Percentiles rank a stretch among this genome's conserved stretches.
Conservation (phyloP, 1,139 yeast species). For the Pichia terricola region DNA sequence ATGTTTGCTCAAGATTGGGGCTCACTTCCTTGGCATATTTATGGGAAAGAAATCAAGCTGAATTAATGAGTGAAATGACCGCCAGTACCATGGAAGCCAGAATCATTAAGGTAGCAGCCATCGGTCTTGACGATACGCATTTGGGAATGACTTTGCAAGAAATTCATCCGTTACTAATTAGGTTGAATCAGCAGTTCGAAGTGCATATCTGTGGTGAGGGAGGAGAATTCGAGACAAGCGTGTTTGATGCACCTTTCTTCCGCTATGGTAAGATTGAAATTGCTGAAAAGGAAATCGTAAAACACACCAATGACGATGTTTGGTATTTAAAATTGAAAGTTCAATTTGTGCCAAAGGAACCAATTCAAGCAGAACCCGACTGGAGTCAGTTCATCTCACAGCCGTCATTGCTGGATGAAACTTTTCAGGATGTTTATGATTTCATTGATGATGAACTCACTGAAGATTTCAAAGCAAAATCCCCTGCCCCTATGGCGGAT, state of each 20-base stretch:
- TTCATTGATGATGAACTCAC: background rate
- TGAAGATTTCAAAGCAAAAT: too few relatives aligned
- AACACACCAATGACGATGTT: slow-evolving; percentile 52
- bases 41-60: slow-evolving; percentile 82
- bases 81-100: slow-evolving; percentile 67
- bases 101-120: slow-evolving; percentile 85
- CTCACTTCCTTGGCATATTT: slow-evolving; percentile 64
- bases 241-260: slow-evolving; percentile 83
- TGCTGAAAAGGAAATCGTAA: slow-evolving; percentile 32
- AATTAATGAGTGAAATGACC: slow-evolving; percentile 79
- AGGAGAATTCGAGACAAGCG: slow-evolving; percentile 92
- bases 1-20: slow-evolving; percentile 69
- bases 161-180: slow-evolving; percentile 48
- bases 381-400: slow-evolving; percentile 25
- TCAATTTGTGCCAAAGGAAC: slow-evolving; percentile 30
- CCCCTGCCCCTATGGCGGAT: too few relatives aligned
- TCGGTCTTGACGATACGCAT: slow-evolving; percentile 60
- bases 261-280: slow-evolving; percentile 40
- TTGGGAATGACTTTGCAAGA: slow-evolving; percentile 60
- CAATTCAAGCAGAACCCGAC: slow-evolving; percentile 8
- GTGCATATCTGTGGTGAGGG: slow-evolving; percentile 98
- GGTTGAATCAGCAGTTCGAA: slow-evolving; percentile 57
- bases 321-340: slow-evolving; percentile 48
- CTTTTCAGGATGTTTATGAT: slow-evolving; percentile 30
- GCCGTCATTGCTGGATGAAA: slow-evolving; percentile 42